These are phyloP conservation scores for Typha latifolia DNA, from an alignment of 176 grass and related monocot species.

Conservation along the genomic window DNA sequence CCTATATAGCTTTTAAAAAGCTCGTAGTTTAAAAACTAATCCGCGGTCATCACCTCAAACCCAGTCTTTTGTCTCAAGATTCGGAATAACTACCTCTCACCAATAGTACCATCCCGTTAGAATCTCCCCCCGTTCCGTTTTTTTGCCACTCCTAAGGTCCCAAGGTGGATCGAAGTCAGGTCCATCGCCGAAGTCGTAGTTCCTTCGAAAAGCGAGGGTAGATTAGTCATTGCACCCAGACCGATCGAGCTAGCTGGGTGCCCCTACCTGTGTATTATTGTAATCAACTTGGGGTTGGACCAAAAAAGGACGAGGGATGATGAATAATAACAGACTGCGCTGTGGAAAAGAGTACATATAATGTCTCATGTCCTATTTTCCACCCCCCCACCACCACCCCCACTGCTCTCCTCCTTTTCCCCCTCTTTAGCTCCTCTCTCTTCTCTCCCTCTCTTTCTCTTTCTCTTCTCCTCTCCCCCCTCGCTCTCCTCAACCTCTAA, in stretches of 20 bases:
- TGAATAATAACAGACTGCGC: conserved; percentile 45
- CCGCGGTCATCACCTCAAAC: too few relatives aligned
- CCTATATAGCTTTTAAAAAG: too few relatives aligned
- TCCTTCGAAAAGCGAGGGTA: conserved; percentile 22
- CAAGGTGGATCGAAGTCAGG: conserved; percentile 41
- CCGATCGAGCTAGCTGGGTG: too few relatives aligned
- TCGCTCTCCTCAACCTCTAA: neutral
- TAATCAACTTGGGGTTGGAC: conserved; percentile 44
- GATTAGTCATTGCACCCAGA: conserved; percentile 23
- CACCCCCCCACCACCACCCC: conserved; percentile 1
- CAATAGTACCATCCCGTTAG: conserved; percentile 23
- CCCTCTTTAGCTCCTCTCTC: neutral
- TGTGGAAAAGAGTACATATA: conserved; percentile 9
- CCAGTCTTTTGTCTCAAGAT: too few relatives aligned
- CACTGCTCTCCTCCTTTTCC: neutral
- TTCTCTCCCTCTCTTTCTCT: conserved; percentile 18
- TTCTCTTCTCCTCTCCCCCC: conserved; percentile 1
- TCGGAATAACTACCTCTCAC: neutral
- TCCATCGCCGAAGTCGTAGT: conserved; percentile 4
- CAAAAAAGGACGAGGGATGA: conserved; percentile 35
- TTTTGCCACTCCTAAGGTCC: conserved; percentile 40
- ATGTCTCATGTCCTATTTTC: conserved; percentile 10
- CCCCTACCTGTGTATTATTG: conserved; percentile 35
- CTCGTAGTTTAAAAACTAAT: too few relatives aligned
- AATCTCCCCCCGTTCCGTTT: conserved; percentile 60